A percentile compares a stretch with the other conserved stretches of the same genome.
Conservation (phyloP, 75 land plant genomes). For the Cunninghamia lanceolata region DNA sequence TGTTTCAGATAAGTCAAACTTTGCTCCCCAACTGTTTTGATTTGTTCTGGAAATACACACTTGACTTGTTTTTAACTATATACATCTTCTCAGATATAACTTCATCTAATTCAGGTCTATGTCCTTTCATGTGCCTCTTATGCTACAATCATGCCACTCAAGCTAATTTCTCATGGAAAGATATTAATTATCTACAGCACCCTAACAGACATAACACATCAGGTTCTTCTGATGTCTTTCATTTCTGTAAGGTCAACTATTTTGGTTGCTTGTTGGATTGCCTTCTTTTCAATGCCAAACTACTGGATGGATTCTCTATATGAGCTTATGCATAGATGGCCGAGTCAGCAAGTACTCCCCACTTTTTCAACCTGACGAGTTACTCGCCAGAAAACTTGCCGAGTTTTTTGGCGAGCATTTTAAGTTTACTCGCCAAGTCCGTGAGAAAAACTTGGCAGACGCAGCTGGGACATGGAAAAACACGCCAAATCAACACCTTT, state of each 20-base stretch:
- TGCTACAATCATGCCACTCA: background rate
- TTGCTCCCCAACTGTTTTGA: too few relatives aligned
- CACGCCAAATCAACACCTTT: too few relatives aligned
- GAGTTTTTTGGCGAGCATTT: too few relatives aligned
- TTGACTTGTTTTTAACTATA: too few relatives aligned
- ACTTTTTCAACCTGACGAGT: too few relatives aligned
- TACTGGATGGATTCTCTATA: background rate
- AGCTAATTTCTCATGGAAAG: background rate
- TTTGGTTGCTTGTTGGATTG: background rate
- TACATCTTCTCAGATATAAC: background rate
- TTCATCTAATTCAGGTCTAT: background rate
- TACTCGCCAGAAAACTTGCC: too few relatives aligned
- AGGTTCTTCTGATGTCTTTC: background rate
- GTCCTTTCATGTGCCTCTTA: background rate
- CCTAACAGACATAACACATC: background rate
- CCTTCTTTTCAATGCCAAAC: background rate
- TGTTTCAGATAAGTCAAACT: too few relatives aligned
- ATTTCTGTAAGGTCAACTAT: background rate
- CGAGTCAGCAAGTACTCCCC: too few relatives aligned
- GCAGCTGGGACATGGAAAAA: too few relatives aligned
- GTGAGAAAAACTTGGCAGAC: too few relatives aligned
- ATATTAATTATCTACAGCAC: background rate
- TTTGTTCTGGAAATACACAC: background rate
- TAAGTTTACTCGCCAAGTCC: too few relatives aligned
- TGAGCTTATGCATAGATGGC: too few relatives aligned